phyloP scores from a whole-genome alignment of 2,329 filamentous ascomycete species.

The Fusarium transvaalense region DNA sequence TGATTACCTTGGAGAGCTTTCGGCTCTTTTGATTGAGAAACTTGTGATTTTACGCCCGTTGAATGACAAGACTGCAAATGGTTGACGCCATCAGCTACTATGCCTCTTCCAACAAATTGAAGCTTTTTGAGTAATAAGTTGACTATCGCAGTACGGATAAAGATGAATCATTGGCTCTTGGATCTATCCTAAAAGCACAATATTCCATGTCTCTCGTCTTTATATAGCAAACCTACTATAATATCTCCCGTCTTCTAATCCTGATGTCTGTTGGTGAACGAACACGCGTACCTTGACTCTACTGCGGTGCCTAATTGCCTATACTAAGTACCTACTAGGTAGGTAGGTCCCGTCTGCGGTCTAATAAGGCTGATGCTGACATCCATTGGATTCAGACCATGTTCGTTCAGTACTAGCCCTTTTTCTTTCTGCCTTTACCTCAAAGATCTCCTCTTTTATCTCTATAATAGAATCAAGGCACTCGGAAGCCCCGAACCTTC shows the following conservation, averaged over 20 bases:
- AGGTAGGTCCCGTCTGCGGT: conserved; percentile 1
- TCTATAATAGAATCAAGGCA: conserved; percentile 23
- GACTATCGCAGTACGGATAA: background rate
- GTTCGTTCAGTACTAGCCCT: conserved; percentile 17
- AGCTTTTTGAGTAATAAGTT: background rate
- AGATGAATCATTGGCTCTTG: background rate
- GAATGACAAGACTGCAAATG: conserved; percentile 6
- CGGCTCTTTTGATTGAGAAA: background rate
- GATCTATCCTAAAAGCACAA: background rate
- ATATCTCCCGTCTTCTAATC: background rate
- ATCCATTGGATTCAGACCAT: conserved; percentile 7
- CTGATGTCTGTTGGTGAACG: conserved; percentile 8
- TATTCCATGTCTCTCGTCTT: background rate
- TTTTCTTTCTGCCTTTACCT: conserved; percentile 15
- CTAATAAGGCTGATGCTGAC: conserved; percentile 45
- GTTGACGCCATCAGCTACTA: conserved; percentile 6
- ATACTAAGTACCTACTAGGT: conserved; percentile 1
- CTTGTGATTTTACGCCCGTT: conserved; percentile 2
- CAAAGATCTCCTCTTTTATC: conserved; percentile 22
- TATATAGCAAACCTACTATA: conserved; percentile 24
- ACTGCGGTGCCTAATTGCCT: conserved; percentile 9
- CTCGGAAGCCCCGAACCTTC: conserved; percentile 33
- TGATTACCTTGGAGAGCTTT: background rate
- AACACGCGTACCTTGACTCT: conserved; percentile 30
- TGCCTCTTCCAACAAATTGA: background rate